phyloP scores from a whole-genome alignment of 805 yeast species.

The Wickerhamiella domercqiae region DNA sequence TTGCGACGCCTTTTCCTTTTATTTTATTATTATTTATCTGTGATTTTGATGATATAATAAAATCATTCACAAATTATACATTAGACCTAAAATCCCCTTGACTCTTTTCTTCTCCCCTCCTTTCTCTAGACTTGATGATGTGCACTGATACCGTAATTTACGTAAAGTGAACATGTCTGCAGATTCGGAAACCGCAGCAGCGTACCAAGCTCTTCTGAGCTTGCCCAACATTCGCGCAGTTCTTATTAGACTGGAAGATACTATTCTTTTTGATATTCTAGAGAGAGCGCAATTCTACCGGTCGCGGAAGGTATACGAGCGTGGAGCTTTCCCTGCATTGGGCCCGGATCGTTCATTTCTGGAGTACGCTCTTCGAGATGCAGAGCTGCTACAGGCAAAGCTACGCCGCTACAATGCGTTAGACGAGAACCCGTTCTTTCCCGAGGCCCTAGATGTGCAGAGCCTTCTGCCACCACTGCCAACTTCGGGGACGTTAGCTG shows the following conservation, averaged over 20 bases:
- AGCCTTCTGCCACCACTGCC: conserved; percentile 68
- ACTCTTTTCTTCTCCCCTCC: too few species aligned
- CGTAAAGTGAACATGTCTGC: too few species aligned
- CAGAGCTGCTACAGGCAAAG: conserved; percentile 63
- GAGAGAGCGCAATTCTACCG: conserved; percentile 81
- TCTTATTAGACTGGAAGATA: conserved; percentile 87
- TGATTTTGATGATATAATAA: too few species aligned
- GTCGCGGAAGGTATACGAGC: conserved; percentile 59
- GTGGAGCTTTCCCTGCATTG: conserved; percentile 46
- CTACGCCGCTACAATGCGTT: conserved; percentile 87
- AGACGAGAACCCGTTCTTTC: conserved; percentile 84
- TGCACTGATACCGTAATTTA: too few species aligned
- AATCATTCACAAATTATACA: too few species aligned
- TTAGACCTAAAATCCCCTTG: too few species aligned
- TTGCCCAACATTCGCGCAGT: conserved; percentile 70
- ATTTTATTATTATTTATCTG: too few species aligned
- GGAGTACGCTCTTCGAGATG: conserved; percentile 69
- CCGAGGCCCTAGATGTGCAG: conserved; percentile 41
- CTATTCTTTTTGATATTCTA: conserved; percentile 80
- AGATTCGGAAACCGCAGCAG: too few species aligned
- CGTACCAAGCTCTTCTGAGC: too few species aligned
- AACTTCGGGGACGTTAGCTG: conserved; percentile 67
- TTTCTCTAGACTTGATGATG: too few species aligned
- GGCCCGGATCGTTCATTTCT: conserved; percentile 52
- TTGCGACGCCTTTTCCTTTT: too few species aligned